Percentiles rank a stretch among this genome's conserved stretches.
These are phyloP conservation scores for Trichophyton verrucosum DNA, from an alignment of 2,329 filamentous ascomycete species.

Conservation along the genomic window DNA sequence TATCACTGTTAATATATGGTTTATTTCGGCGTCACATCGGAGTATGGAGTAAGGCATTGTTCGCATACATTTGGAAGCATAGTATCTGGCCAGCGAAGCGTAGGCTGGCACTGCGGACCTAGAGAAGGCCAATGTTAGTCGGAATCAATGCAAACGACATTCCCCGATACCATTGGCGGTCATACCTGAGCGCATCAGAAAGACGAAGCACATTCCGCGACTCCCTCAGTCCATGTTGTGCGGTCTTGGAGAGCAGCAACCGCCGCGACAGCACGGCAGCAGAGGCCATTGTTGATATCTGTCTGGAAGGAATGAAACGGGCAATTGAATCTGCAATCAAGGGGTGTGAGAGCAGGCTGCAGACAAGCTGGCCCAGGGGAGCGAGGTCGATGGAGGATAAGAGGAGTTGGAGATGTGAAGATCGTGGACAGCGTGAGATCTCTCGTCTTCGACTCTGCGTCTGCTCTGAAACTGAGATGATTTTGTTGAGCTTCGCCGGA, in stretches of 20 bases:
- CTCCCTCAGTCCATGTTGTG: constrained; percentile 32
- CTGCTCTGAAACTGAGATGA: neutral
- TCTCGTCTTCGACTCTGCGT: neutral
- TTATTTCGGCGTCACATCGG: constrained; percentile 4
- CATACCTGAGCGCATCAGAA: constrained; percentile 32
- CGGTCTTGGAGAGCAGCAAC: constrained; percentile 30
- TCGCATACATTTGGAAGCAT: constrained; percentile 54
- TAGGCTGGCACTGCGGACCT: constrained; percentile 40
- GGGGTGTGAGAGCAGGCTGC: neutral
- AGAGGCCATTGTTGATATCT: constrained; percentile 22
- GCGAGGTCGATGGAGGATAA: neutral
- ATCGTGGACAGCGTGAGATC: neutral
- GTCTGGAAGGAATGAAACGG: neutral
- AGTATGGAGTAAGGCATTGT: constrained; percentile 14
- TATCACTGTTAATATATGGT: constrained; percentile 10
- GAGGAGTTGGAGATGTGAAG: neutral
- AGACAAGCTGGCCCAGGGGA: neutral
- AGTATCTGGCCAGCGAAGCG: constrained; percentile 51
- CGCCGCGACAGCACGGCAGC: constrained; percentile 38
- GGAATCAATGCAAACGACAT: constrained; percentile 4
- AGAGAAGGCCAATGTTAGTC: constrained; percentile 2
- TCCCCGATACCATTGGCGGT: neutral
- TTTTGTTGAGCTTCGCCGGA: constrained; percentile 1
- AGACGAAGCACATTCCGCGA: constrained; percentile 34
- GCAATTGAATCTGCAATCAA: neutral